Evolutionary conservation across 352 stramenopile species (phyloP).

Genomic region (Globisporangium nunn): DNA sequence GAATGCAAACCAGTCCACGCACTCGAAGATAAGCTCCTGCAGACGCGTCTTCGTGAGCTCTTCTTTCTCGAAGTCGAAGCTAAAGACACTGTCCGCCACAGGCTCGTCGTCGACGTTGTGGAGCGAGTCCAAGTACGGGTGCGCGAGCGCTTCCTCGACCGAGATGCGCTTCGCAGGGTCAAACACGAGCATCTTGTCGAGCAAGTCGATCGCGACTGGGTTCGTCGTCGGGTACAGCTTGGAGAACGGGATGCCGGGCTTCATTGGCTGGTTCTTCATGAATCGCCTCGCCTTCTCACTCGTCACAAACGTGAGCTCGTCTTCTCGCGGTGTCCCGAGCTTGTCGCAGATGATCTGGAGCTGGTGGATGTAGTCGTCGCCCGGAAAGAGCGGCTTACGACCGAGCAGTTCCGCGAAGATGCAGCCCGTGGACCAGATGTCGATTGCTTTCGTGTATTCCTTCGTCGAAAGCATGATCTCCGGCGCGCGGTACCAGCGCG

Average conservation of each 20-base stretch:
- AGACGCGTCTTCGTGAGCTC: constrained; percentile 73
- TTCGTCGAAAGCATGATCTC: constrained; percentile 96
- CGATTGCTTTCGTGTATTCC: constrained; percentile 96
- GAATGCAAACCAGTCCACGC: constrained; percentile 9
- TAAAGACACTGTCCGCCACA: constrained; percentile 62
- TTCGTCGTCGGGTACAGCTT: constrained; percentile 72
- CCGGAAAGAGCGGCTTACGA: constrained; percentile 89
- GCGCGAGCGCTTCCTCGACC: constrained; percentile 88
- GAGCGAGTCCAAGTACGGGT: constrained; percentile 88
- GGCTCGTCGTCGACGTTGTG: constrained; percentile 93
- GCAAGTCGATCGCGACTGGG: constrained; percentile 66
- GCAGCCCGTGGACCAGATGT: constrained; percentile 93
- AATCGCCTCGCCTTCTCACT: constrained; percentile 85
- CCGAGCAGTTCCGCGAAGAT: constrained; percentile 92
- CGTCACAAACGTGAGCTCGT: constrained; percentile 88
- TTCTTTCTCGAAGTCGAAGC: constrained; percentile 88
- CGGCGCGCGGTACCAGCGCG: constrained; percentile 89
- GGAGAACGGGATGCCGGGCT: constrained; percentile 56
- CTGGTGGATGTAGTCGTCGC: constrained; percentile 99
- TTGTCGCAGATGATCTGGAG: constrained; percentile 94
- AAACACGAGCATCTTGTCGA: constrained; percentile 87
- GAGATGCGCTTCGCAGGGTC: constrained; percentile 87
- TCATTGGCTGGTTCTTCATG: constrained; percentile 80
- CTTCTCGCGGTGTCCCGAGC: constrained; percentile 81
- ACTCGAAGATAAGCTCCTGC: constrained; percentile 87